phyloP scores from a whole-genome alignment of 2,329 filamentous ascomycete genomes.

The Claviceps maximensis region DNA sequence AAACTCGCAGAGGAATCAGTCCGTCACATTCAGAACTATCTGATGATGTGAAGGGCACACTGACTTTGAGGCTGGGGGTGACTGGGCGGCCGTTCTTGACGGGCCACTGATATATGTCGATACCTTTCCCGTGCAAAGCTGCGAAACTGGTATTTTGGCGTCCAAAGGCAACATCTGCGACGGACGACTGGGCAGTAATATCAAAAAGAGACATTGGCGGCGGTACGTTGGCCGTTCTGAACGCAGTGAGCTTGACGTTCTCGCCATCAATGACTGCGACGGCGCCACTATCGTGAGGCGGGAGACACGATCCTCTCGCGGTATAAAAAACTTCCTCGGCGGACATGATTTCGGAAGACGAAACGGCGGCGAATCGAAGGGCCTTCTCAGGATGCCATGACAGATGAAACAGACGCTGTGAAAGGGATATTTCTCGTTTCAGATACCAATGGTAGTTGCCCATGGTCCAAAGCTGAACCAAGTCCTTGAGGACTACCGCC shows the following conservation, averaged over 20 bases:
- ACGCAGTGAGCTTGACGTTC: constrained; percentile 68
- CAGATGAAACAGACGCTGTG: constrained; percentile 21
- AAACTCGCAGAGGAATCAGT: constrained; percentile 20
- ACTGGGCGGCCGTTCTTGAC: constrained; percentile 40
- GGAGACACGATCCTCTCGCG: constrained; percentile 52
- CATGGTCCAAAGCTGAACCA: constrained; percentile 90
- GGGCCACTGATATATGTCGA: constrained; percentile 60
- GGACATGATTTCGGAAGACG: constrained; percentile 37
- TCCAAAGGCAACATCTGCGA: constrained; percentile 64
- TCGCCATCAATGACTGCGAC: constrained; percentile 77
- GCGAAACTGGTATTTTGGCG: constrained; percentile 52
- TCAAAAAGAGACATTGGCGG: constrained; percentile 87
- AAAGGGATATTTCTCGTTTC: constrained; percentile 66
- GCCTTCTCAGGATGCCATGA: constrained; percentile 81
- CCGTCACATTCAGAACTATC: constrained; percentile 9
- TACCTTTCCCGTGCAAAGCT: constrained; percentile 51
- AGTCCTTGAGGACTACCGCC: constrained; percentile 61
- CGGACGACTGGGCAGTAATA: constrained; percentile 45
- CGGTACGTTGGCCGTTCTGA: constrained; percentile 72
- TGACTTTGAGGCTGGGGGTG: constrained; percentile 27
- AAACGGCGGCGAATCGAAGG: constrained; percentile 48
- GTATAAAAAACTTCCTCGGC: constrained; percentile 57
- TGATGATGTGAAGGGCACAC: constrained; percentile 24
- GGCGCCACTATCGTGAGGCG: constrained; percentile 64
- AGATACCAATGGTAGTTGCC: constrained; percentile 98